Evolutionary conservation across 768 basidiomycete genomes (phyloP), one percentile per base, ranked within the genome.

Genomic region (Floccularia luteovirens): DNA sequence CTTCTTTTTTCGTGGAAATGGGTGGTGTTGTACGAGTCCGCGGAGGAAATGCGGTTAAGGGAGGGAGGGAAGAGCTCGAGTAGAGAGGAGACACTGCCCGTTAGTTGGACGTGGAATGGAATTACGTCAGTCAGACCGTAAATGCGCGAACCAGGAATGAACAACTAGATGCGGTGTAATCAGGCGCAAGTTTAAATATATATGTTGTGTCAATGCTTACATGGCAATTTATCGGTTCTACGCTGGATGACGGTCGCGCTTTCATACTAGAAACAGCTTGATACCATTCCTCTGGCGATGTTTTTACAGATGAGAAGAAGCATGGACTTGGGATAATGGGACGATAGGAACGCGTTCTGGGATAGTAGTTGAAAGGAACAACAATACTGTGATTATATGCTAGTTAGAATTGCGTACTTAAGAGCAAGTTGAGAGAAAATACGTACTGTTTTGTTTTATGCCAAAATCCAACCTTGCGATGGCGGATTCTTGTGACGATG

Each of bases 231-330:
- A 75, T 56, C 13, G 70, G 69, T 12, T 60, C 53, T 14, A 69
- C 37, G 7, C 48, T 43, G 1, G 66, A 60, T 4, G 50, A 48
- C 14, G 52, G 45, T 13, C 64, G 60, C 21, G 63, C 61, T 31
- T 64, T 55, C 48, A 82, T 52, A n/a, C 54, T 53, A 21, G 67
- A 64, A 10, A 62, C 57, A 5, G 50, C 67, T 53, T 71, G 81
- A 51, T 57, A 64, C 78, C 79, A 85, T 51, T 84, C 82, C 50
- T 82, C 82, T 5, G 82, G 81, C 3, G 69, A 62, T 0, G 66
- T 60, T 53, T 83, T 83, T 41, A 85, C 54, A 2, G 72, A 70
- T 0, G 72, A 70, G 44, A 79, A 66, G 51, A 84, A 78, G 19
- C 67, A 58, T 0, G 67, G 59, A 10, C 59, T 59, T 1, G 65